phyloP scores from a whole-genome alignment of 208 protist genomes.

The Strigomonas culicis region DNA sequence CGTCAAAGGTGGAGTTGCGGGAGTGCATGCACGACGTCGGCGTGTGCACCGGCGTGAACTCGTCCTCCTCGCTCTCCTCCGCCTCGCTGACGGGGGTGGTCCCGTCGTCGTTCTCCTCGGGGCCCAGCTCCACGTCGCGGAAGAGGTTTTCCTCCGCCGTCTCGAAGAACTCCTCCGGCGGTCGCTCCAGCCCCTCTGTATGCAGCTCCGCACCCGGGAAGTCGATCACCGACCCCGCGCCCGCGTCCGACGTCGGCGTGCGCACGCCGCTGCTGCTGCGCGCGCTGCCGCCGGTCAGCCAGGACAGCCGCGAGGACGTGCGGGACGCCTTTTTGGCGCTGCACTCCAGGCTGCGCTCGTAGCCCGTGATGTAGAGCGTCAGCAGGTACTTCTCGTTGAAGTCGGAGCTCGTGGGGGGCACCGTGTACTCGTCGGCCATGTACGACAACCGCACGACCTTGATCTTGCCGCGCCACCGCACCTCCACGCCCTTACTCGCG shows the following conservation, averaged over 20 bases:
- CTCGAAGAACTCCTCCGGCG: slow-evolving; percentile 35
- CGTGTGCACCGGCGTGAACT: slow-evolving; percentile 19
- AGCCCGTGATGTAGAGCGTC: slow-evolving; percentile 28
- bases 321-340: neutral
- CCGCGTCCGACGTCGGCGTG: slow-evolving; percentile 13
- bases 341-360: slow-evolving; percentile 22
- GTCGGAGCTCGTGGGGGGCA: slow-evolving; percentile 23
- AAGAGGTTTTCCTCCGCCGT: slow-evolving; percentile 39
- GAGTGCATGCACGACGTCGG: slow-evolving; percentile 14
- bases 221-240: slow-evolving; percentile 5
- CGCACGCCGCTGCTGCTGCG: slow-evolving; percentile 13
- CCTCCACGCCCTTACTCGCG: slow-evolving; percentile 14
- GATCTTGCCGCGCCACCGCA: slow-evolving; percentile 39
- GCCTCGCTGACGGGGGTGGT: slow-evolving; percentile 20
- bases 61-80: slow-evolving; percentile 16
- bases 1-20: neutral
- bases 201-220: slow-evolving; percentile 22
- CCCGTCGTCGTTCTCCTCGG: slow-evolving; percentile 25
- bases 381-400: slow-evolving; percentile 35
- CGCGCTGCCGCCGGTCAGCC: slow-evolving; percentile 2
- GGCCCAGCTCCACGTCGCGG: slow-evolving; percentile 32
- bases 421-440: slow-evolving; percentile 36
- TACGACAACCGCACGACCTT: slow-evolving; percentile 34
- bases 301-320: neutral
- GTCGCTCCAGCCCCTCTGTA: slow-evolving; percentile 20